Percentiles rank a stretch among this genome's conserved stretches.
These are phyloP conservation scores for Suhomyces sp. DNA, from an alignment of 805 yeast genomes.

Conservation along the genomic window DNA sequence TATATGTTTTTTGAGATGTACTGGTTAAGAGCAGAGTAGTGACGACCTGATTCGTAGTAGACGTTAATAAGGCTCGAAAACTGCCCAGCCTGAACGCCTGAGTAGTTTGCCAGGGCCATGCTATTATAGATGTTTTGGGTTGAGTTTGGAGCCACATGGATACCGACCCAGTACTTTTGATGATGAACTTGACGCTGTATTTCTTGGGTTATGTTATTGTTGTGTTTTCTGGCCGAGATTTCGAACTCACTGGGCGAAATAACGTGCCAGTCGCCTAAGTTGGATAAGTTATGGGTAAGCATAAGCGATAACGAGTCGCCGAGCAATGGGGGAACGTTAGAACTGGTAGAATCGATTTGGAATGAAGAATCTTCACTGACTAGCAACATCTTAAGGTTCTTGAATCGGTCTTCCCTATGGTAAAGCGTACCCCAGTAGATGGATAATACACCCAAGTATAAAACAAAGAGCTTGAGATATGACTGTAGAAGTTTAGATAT, in stretches of 20 bases:
- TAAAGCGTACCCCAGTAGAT: constrained; percentile 43
- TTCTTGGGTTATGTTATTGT: constrained; percentile 17
- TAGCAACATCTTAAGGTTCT: constrained; percentile 35
- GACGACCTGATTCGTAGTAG: constrained; percentile 28
- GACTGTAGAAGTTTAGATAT: constrained; percentile 13
- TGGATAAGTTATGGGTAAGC: constrained; percentile 10
- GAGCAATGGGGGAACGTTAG: constrained; percentile 15
- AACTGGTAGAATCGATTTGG: constrained; percentile 12
- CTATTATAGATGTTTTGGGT: constrained; percentile 22
- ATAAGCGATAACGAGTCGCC: constrained; percentile 17
- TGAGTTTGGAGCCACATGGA: constrained; percentile 23
- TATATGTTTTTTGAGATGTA: constrained; percentile 31
- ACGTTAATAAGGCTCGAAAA: constrained; percentile 17
- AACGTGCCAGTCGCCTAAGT: constrained; percentile 19
- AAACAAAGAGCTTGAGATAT: constrained; percentile 17
- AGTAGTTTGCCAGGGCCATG: constrained; percentile 8
- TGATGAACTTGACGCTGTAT: constrained; percentile 21
- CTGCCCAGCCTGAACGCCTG: constrained; percentile 8
- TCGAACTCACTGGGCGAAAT: constrained; percentile 13
- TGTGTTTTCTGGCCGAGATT: constrained; percentile 13
- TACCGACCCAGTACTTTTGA: constrained; percentile 30
- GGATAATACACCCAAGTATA: constrained; percentile 31
- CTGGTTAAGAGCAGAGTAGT: constrained; percentile 29
- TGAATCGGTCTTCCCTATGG: constrained; percentile 25
- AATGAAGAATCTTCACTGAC: constrained; percentile 31